Evolutionary conservation across 1,284 basidiomycete species (phyloP).

Genomic region (Puccinia horiana): DNA sequence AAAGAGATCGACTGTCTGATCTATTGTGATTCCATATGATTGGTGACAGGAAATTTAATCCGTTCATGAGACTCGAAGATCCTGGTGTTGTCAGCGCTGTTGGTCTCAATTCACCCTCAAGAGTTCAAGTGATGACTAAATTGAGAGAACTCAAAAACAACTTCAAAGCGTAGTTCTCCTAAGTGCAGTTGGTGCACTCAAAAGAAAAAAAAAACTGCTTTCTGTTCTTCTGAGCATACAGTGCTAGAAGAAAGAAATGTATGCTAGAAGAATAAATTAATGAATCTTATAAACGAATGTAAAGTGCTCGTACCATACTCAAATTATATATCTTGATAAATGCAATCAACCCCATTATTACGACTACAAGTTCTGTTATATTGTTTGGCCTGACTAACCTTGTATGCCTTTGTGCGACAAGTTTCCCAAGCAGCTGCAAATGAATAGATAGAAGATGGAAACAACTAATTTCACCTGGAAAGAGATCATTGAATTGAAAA

Average conservation of each 20-base stretch:
- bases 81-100: constrained; percentile 39
- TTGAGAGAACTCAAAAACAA: constrained; percentile 47
- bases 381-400: background rate
- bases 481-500: too few relatives aligned
- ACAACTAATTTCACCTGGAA: too few relatives aligned
- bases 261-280: too few relatives aligned
- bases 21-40: background rate
- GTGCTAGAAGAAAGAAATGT: too few relatives aligned
- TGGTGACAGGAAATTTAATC: constrained; percentile 67
- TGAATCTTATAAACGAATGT: too few relatives aligned
- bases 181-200: too few relatives aligned
- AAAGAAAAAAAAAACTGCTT: constrained; percentile 6
- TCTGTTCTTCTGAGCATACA: too few relatives aligned
- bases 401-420: too few relatives aligned
- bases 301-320: background rate
- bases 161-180: constrained; percentile 23
- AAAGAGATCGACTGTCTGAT: background rate
- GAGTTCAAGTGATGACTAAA: constrained; percentile 33
- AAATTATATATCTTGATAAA: background rate
- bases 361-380: background rate
- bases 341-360: background rate
- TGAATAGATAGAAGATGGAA: too few relatives aligned
- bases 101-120: constrained; percentile 11
- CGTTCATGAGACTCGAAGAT: constrained; percentile 68
- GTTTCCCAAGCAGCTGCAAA: too few relatives aligned